These are phyloP conservation scores for Byssoonygena ceratinophila DNA, from an alignment of 2,329 filamentous ascomycete species.

Conservation along the genomic window DNA sequence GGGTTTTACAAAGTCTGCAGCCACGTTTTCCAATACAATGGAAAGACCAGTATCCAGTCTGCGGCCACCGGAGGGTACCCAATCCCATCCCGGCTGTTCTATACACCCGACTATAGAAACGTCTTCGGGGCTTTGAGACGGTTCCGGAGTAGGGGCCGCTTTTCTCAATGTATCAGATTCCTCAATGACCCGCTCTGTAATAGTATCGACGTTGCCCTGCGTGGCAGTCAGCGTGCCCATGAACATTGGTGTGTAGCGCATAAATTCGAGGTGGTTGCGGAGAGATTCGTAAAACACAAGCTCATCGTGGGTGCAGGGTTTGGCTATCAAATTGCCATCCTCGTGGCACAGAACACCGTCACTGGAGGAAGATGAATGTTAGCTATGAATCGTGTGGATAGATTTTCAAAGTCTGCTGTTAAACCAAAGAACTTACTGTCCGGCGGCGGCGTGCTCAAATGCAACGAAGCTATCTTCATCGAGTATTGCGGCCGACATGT, in stretches of 20 bases:
- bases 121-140: slow-evolving; percentile 20
- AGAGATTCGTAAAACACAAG: slow-evolving; percentile 81
- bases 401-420: not conserved
- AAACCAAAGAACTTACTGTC: slow-evolving; percentile 38
- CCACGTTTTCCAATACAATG: slow-evolving; percentile 76
- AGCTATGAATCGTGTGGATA: not conserved
- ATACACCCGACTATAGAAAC: slow-evolving; percentile 21
- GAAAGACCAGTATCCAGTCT: slow-evolving; percentile 66
- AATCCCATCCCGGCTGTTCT: slow-evolving; percentile 23
- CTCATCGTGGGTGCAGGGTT: slow-evolving; percentile 79
- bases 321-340: slow-evolving; percentile 79
- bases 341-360: slow-evolving; percentile 80
- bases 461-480: slow-evolving; percentile 33
- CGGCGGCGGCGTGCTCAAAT: slow-evolving; percentile 39
- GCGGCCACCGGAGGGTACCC: slow-evolving; percentile 45
- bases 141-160: slow-evolving; percentile 18
- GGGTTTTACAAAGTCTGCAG: slow-evolving; percentile 66
- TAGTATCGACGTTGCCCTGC: slow-evolving; percentile 30
- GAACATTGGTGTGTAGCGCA: slow-evolving; percentile 71
- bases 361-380: slow-evolving; percentile 40
- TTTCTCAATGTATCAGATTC: no score
- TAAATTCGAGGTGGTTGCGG: slow-evolving; percentile 59
- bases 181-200: slow-evolving; percentile 44
- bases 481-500: slow-evolving; percentile 29
- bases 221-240: slow-evolving; percentile 70